These are phyloP conservation scores for Daldinia sp. DNA, from an alignment of 2,329 filamentous ascomycete genomes.

Conservation along the genomic window DNA sequence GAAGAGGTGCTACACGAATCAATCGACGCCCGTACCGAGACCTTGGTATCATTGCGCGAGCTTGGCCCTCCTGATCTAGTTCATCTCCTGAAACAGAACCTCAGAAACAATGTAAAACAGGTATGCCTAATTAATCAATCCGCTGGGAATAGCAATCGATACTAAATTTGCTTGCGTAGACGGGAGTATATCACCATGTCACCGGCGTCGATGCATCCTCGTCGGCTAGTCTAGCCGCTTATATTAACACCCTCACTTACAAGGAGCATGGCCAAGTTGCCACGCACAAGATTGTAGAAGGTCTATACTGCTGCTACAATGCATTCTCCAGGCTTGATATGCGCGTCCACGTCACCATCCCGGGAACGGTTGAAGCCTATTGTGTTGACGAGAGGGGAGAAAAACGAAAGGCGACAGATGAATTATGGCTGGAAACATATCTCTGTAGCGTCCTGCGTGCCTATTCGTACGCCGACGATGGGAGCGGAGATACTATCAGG, in stretches of 20 bases:
- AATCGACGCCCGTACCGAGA: constrained; percentile 92
- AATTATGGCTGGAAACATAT: constrained; percentile 97
- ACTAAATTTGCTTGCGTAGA: constrained; percentile 61
- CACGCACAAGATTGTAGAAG: constrained; percentile 88
- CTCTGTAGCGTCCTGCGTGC: constrained; percentile 93
- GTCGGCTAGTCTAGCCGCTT: constrained; percentile 94
- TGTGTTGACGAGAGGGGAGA: constrained; percentile 97
- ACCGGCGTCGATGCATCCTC: constrained; percentile 97
- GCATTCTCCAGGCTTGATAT: constrained; percentile 97
- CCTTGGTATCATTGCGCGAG: constrained; percentile 86
- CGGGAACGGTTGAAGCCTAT: constrained; percentile 95
- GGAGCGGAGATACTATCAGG: constrained; percentile 92
- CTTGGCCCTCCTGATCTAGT: constrained; percentile 95
- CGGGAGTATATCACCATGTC: constrained; percentile 96
- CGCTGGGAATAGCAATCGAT: not conserved
- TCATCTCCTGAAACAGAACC: constrained; percentile 84
- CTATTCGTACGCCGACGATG: constrained; percentile 96
- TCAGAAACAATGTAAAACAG: constrained; percentile 67
- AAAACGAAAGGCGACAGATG: constrained; percentile 91
- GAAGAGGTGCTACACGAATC: constrained; percentile 94
- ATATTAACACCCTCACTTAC: constrained; percentile 98
- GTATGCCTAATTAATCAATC: constrained; percentile 55
- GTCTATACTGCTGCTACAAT: constrained; percentile 99
- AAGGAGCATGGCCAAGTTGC: constrained; percentile 82
- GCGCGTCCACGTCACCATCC: constrained; percentile 97